Base-by-base conservation (phyloP, 495 filamentous ascomycete species). In the Pyrenopolyporus hunteri region DNA sequence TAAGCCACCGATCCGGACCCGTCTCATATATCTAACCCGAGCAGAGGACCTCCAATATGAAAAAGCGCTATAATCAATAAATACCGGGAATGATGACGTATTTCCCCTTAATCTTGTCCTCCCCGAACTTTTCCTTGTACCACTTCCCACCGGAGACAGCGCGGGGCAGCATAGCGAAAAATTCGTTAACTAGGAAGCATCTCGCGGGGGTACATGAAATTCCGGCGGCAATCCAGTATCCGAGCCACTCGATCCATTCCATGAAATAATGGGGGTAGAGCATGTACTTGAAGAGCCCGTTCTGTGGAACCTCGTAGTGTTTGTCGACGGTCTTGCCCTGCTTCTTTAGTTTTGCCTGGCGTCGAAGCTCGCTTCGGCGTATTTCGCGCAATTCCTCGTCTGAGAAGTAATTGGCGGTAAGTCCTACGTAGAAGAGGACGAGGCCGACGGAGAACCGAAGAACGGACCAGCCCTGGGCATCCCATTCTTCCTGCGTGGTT, bases 181-280 rank as follows among this genome's bases (percentile, higher is more conserved):
- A 78, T 70, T 96, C 92, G 70, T 97, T 97, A 11, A 95, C 45
- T 52, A 96, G 64, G 72, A 98, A 98, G 19, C 80, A 78, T 54
- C 92, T 74, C 22, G 90, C 93, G 1, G 94, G 94, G 48, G 83
- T 65, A 75, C 83, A 86, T 16, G 82, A 79, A 50, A 83, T 69
- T 55, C 80, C 81, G 67, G 74, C 85, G 67, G 88, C 75, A 70
- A 96, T 82, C 72, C 85, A 92, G 68, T 91, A 98, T 0, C 94
- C 94, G 14, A 81, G 68, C 94, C 95, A 98, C 77, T 98, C 95
- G 44, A 96, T 73, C 94, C 94, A 98, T 80, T 98, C 94, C 59
- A 85, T 89, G 43, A 94, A 82, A 70, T 96, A 98, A 70, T 98
- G 95, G 57, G 94, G 92, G 76, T 89, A 96, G 49, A 98, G 81